Evolutionary conservation across 164 flowering plant genomes (phyloP).

Genomic region (Magnolia sinica): DNA sequence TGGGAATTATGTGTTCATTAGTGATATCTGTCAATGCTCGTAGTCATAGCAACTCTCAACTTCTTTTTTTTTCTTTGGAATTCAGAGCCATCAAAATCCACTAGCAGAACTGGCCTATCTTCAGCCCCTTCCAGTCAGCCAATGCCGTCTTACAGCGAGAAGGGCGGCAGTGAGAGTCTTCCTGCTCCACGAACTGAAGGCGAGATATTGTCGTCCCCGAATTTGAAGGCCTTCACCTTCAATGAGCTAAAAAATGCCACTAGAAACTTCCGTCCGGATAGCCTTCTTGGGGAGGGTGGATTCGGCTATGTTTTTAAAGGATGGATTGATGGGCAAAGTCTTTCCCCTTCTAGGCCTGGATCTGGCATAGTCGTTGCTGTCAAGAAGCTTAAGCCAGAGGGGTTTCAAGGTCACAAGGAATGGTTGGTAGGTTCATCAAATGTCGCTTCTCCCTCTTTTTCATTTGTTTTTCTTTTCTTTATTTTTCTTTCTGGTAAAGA

Average conservation of each 20-base stretch:
- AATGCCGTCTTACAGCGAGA: conserved; percentile 16
- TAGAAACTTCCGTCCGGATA: conserved; percentile 47
- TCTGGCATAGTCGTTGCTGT: conserved; percentile 55
- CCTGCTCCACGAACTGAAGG: conserved; percentile 49
- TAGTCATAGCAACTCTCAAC: background rate
- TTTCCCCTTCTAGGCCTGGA: conserved; percentile 42
- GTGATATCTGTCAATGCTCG: background rate
- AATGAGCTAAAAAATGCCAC: conserved; percentile 51
- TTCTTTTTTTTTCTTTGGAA: background rate
- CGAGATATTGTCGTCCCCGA: conserved; percentile 43
- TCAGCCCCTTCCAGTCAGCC: conserved; percentile 14
- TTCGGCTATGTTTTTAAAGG: conserved; percentile 68
- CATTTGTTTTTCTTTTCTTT: background rate
- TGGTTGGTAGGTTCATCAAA: conserved; percentile 49
- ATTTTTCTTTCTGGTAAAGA: background rate
- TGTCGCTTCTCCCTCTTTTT: background rate
- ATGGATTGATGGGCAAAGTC: conserved; percentile 47
- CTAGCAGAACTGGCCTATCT: background rate
- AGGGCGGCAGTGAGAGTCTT: conserved; percentile 19
- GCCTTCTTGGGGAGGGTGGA: conserved; percentile 65
- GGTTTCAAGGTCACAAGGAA: conserved; percentile 68
- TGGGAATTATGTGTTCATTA: background rate
- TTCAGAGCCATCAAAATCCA: background rate
- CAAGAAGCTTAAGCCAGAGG: conserved; percentile 61
- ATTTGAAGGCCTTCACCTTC: conserved; percentile 49